Evolutionary conservation across 768 basidiomycete genomes (phyloP), one percentile per base, ranked within the genome.

Genomic region (Nidula microcarpa): DNA sequence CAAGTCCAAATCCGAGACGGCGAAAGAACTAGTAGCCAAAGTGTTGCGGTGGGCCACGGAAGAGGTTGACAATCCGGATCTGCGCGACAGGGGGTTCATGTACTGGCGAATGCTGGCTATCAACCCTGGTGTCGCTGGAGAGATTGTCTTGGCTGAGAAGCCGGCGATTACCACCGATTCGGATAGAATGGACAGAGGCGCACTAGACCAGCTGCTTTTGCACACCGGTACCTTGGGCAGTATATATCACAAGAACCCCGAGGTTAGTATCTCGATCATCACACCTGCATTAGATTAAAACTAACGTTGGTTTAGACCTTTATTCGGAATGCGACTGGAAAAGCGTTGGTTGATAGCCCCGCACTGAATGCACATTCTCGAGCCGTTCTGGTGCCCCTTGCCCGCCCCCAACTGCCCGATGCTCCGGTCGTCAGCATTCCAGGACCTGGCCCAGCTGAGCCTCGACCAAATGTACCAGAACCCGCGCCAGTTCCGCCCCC

Each of bases 141-240:
- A 93, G 58, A 89, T 98, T 57, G 95, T 98, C 35, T 77, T 98
- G 16, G 79, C 91, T 13, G 92, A 94, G 60, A 97, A 97, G 62
- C 97, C 97, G 33, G 78, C 94, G 2, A 98, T 99, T 58, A 95
- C 94, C n/a, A 98, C 93, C 2, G 96, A 98, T 66, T 92, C 94
- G 3, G 97, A 99, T 63, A 77, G 93, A 51, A 97, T 99, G 93
- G 96, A 98, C 62, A 84, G 95, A 60, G 93, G 94, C 14, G 89
- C 95, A 47, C 81, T 99, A 41, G 97, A 99, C 70, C 95, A 98
- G 62, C 77, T 99, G 10, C 71, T 99, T 43, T 70, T 99, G 33
- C 94, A 98, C 68, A 94, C 96, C 0, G 96, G 92, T 5, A 94
- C 92, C 10, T 72, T 98, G 32, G 90, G 94, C 30, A 95, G 93